Conservation (phyloP, 78 protist species). For the Fonticula alba region DNA sequence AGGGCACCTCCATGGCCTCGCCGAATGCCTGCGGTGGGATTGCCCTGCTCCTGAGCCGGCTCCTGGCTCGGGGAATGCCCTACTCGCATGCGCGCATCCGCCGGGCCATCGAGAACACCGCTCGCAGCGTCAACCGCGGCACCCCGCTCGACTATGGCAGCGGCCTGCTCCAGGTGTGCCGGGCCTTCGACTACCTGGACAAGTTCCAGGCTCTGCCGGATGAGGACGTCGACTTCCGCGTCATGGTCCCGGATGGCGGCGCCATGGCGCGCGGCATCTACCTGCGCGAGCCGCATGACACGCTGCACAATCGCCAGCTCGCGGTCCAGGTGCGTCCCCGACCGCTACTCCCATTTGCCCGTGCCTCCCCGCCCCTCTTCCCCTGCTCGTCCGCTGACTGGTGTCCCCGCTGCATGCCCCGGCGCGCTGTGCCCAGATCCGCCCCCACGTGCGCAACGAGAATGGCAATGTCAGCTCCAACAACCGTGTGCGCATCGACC, state of each 20-base stretch:
- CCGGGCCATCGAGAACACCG: conserved; percentile 16
- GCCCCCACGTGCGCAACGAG: background rate
- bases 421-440: background rate
- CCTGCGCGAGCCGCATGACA: no score
- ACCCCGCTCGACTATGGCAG: background rate
- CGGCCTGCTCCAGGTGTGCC: background rate
- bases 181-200: background rate
- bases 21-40: conserved; percentile 29
- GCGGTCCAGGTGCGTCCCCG: no score
- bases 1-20: conserved; percentile 42
- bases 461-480: no score
- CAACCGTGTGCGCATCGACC: background rate
- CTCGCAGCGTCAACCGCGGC: background rate
- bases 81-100: background rate
- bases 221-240: no score
- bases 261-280: no score
- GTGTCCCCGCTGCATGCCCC: no score
- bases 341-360: no score
- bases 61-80: background rate
- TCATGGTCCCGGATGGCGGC: no score
- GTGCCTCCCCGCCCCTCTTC: background rate
- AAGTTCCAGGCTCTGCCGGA: no score
- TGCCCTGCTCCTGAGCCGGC: conserved; percentile 24
- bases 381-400: background rate
- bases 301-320: no score